Base-by-base conservation (phyloP, 495 filamentous ascomycete genomes). In the Tetracladium marchalianum region DNA sequence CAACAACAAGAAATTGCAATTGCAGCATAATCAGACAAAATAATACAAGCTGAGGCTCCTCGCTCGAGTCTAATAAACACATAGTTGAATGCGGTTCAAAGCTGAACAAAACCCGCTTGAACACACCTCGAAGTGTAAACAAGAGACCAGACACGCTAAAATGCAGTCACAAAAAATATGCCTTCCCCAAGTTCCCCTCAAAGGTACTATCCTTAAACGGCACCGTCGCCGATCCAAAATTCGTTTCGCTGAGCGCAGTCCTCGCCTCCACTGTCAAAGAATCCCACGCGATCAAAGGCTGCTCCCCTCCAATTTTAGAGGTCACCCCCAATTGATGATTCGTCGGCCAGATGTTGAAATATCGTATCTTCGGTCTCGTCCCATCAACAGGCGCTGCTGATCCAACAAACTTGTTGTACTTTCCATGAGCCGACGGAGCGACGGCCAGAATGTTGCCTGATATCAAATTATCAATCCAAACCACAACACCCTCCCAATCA, bases 271-370 rank as follows among this genome's bases (percentile, higher is more conserved):
- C 39, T 8, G 67, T 59, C 53, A 78, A 42, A n/a, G 62, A 68
- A 49, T 76, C 73, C 70, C 72, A 76, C 3, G 73, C 73, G 49
- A 76, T 64, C 43, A 78, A 47, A 10, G 73, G 73, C 62, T 76
- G 72, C 18, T 61, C 56, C 5, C 71, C 73, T 11, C 72, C 74
- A 18, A 71, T 63, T 1, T 58, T 63, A 5, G 24, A 49, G 5
- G 69, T 74, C 11, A 73, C 52, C 11, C 66, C 66, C 22, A 62
- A 59, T 34, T 66, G 61, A 44, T 78, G 73, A 48, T 78, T 59
- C 10, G 76, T 33, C 6, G 73, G 71, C 69, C 68, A 75, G 16
- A 60, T 50, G 31, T 64, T 71, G 12, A 66, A 53, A 43, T 78
- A 78, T 24, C 59, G 57, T 51, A 76, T 75, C 47, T 68, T 43